Conservation (phyloP, 805 yeast species). For the Starmerella bombi region DNA sequence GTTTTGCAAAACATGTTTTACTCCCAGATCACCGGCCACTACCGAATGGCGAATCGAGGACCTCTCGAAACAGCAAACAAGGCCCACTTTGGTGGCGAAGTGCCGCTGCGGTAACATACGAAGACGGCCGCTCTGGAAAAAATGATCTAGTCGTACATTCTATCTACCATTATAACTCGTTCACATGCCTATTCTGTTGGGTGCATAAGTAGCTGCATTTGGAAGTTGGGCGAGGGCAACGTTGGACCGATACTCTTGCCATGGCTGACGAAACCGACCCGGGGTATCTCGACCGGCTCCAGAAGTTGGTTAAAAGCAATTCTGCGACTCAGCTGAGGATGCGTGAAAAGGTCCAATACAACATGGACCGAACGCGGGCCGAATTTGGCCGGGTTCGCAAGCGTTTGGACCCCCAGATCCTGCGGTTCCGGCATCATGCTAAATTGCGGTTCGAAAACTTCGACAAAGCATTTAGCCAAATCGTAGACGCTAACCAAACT, state of each 20-base stretch:
- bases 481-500: constrained; percentile 30
- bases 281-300: constrained; percentile 27
- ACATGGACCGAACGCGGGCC: constrained; percentile 10
- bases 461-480: constrained; percentile 21
- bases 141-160: too few species aligned
- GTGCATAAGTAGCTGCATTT: too few species aligned
- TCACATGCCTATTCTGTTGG: too few species aligned
- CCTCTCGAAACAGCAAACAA: constrained; percentile 26
- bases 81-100: constrained; percentile 12
- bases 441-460: constrained; percentile 23
- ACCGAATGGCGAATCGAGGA: constrained; percentile 34
- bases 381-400: constrained; percentile 8
- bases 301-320: constrained; percentile 24
- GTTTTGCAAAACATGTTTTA: constrained; percentile 54
- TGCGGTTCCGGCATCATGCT: constrained; percentile 21
- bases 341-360: constrained; percentile 21
- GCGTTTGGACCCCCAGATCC: constrained; percentile 21
- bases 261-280: constrained; percentile 22
- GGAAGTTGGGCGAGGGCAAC: too few species aligned
- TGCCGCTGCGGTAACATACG: constrained; percentile 18
- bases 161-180: too few species aligned
- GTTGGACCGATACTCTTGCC: too few species aligned
- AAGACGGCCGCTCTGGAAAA: constrained; percentile 12
- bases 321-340: constrained; percentile 14
- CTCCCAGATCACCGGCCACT: constrained; percentile 40